Percentiles rank a stretch among this genome's conserved stretches.
Conservation (phyloP, 2,329 filamentous ascomycete species). For the Curvularia lunata region DNA sequence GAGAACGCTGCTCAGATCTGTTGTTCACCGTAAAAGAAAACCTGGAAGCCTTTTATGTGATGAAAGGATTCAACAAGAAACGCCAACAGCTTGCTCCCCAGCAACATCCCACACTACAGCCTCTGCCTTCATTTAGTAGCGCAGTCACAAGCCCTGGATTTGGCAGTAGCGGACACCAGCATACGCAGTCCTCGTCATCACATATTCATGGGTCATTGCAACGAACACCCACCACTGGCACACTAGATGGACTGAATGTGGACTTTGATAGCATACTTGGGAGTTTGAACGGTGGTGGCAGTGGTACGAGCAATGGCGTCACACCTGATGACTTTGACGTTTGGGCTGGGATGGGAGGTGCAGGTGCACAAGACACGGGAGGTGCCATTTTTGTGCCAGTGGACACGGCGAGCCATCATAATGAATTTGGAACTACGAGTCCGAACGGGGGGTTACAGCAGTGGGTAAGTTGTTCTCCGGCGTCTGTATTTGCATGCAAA, state of each 20-base stretch:
- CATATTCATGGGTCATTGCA: slow-evolving; percentile 29
- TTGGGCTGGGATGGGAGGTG: slow-evolving; percentile 31
- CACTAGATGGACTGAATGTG: slow-evolving; percentile 37
- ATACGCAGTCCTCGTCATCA: slow-evolving; percentile 8
- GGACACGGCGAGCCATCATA: slow-evolving; percentile 25
- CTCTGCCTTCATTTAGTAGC: slow-evolving; percentile 26
- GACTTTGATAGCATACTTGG: slow-evolving; percentile 45
- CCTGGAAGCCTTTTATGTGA: slow-evolving; percentile 48
- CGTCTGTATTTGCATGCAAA: background rate
- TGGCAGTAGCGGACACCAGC: background rate
- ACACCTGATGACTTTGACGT: slow-evolving; percentile 36
- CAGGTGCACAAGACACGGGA: slow-evolving; percentile 33
- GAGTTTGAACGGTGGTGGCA: slow-evolving; percentile 27
- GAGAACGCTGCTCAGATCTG: slow-evolving; percentile 45
- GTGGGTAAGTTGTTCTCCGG: slow-evolving; percentile 35
- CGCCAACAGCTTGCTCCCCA: slow-evolving; percentile 28
- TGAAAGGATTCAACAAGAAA: slow-evolving; percentile 47
- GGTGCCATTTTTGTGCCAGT: slow-evolving; percentile 48
- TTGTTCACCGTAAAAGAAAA: slow-evolving; percentile 49
- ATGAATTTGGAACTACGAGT: slow-evolving; percentile 33
- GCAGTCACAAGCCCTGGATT: slow-evolving; percentile 20
- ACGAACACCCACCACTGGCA: slow-evolving; percentile 27
- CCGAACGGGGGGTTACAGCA: slow-evolving; percentile 38
- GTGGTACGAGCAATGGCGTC: background rate
- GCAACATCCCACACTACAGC: slow-evolving; percentile 39